Evolutionary conservation across 2,329 filamentous ascomycete genomes (phyloP).

Genomic region (Nothophoma quercina): DNA sequence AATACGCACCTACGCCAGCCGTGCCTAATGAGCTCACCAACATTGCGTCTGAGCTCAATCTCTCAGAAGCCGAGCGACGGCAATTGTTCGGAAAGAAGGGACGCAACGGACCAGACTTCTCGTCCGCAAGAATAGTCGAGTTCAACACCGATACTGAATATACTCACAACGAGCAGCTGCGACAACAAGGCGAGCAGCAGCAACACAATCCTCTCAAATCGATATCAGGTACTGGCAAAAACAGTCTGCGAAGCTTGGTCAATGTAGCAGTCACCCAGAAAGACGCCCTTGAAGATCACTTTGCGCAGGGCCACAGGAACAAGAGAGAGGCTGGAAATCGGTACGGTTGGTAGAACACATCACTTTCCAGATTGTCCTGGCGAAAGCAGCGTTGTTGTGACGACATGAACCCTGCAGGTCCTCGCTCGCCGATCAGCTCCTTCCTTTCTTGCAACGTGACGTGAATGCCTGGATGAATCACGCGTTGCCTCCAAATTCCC

Average conservation of each 20-base stretch:
- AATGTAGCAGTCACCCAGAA: slow-evolving; percentile 81
- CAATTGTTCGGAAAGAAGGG: slow-evolving; percentile 82
- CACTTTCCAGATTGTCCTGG: too few species aligned
- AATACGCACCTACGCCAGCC: slow-evolving; percentile 20
- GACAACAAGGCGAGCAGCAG: slow-evolving; percentile 71
- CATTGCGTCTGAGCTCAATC: slow-evolving; percentile 79
- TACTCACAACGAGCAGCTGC: slow-evolving; percentile 78
- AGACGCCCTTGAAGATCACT: slow-evolving; percentile 90
- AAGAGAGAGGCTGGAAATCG: slow-evolving; percentile 80
- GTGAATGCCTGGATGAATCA: too few species aligned
- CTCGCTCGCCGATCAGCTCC: background rate
- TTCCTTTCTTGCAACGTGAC: background rate
- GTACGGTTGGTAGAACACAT: slow-evolving; percentile 92
- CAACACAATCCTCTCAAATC: slow-evolving; percentile 83
- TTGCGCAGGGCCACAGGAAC: slow-evolving; percentile 80
- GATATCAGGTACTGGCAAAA: slow-evolving; percentile 81
- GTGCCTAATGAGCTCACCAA: slow-evolving; percentile 67
- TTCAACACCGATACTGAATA: slow-evolving; percentile 94
- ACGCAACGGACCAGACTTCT: slow-evolving; percentile 51
- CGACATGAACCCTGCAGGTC: too few species aligned
- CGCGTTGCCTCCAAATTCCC: too few species aligned
- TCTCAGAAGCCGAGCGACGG: slow-evolving; percentile 77
- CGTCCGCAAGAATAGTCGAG: slow-evolving; percentile 74
- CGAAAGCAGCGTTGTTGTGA: too few species aligned
- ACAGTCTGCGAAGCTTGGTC: slow-evolving; percentile 86